A percentile compares a stretch with the other conserved stretches of the same genome.
Conservation (phyloP, 2,329 filamentous ascomycete species). For the Hypoxylon rubiginosum region DNA sequence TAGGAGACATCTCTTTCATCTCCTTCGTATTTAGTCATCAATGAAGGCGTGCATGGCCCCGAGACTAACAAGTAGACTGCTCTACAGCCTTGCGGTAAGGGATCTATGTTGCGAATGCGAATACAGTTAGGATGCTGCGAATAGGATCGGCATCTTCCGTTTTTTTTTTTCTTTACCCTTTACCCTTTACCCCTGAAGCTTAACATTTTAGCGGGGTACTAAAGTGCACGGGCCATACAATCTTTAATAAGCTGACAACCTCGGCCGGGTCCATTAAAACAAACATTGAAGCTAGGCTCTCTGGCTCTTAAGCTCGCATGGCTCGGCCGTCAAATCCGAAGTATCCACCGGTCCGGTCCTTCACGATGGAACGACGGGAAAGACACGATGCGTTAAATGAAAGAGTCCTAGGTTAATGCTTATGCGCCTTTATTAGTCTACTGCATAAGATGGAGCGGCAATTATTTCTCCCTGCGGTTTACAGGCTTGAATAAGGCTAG, state of each 20-base stretch:
- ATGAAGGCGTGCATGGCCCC: not conserved
- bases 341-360: not conserved
- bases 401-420: not conserved
- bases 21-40: slow-evolving; percentile 5
- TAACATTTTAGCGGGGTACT: not conserved
- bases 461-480: too few species aligned
- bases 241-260: not conserved
- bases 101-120: slow-evolving; percentile 1
- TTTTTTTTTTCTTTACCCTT: too few species aligned
- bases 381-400: not conserved
- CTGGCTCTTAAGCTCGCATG: not conserved
- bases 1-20: slow-evolving; percentile 25
- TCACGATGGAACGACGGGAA: not conserved
- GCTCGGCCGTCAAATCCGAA: not conserved
- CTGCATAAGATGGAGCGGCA: too few species aligned
- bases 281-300: too few species aligned
- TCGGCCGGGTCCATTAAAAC: not conserved
- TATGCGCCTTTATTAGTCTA: not conserved
- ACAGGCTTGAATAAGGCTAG: not conserved
- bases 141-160: not conserved
- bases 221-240: not conserved
- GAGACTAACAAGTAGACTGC: slow-evolving; percentile 18
- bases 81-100: slow-evolving; percentile 20
- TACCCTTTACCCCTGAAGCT: slow-evolving; percentile 5
- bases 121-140: not conserved